Evolutionary conservation across 768 basidiomycete genomes (phyloP), one percentile per base, ranked within the genome.

Genomic region (Clavulina sp.): DNA sequence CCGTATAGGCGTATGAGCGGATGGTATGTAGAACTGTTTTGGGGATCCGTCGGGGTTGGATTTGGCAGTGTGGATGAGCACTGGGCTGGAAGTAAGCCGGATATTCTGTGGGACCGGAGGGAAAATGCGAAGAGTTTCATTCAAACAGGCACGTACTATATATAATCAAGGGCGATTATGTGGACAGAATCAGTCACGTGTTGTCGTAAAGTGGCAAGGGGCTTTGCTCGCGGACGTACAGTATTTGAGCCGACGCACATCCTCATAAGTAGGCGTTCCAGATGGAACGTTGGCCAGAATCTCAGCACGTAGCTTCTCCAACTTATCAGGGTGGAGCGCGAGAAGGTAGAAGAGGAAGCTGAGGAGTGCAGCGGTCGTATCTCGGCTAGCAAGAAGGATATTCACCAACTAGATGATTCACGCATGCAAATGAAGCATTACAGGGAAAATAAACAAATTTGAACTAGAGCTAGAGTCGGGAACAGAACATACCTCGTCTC

Each of bases 201-300:
- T 49, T 24, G 47, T 26, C 34, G 13, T 29, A 26, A 21, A 30
- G 1, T 18, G 24, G 31, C 18, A 49, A 49, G 24, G 9, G 32
- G 18, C n/a, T 9, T 26, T 23, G 54, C 36, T 21, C 41, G 84
- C 84, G 69, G 60, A 58, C 57, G 3, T 53, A 52, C 46, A n/a
- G 29, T 57, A 50, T 19, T 48, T 48, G 28, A 53, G 31, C 28
- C 18, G 18, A 41, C 40, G 44, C 13, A 52, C 28, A 32, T 33
- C 38, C 30, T 57, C 53, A 30, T n/a, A 54, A 4, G 26, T 52
- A 4, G 49, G 49, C 4, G 48, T 4, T 2, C 33, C 43, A 18
- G 31, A 36, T 30, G 23, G 18, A 19, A 5, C 34, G 19, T 7
- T 21, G 6, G 31, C 16, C 49, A 62, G 57, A 49, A 5, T 55